A percentile compares a stretch with the other conserved stretches of the same genome.
phyloP scores from a whole-genome alignment of 352 stramenopile genomes.

The Phytophthora ohioensis region DNA sequence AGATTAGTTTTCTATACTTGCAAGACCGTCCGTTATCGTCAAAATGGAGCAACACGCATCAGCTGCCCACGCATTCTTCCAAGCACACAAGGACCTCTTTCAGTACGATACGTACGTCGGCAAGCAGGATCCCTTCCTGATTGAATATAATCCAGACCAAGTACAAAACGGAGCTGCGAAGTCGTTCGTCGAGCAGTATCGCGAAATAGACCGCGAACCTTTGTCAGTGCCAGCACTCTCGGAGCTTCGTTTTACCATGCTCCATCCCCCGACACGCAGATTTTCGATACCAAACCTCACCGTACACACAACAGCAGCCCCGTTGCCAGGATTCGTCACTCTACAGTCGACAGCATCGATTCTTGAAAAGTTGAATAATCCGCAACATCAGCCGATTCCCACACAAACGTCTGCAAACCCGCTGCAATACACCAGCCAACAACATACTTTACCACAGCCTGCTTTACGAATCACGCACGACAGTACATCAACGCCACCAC shows the following conservation, averaged over 20 bases:
- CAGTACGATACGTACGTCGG: conserved; percentile 70
- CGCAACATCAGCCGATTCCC: not conserved
- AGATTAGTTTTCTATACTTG: conserved; percentile 12
- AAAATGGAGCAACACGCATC: conserved; percentile 27
- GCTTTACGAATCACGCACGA: not conserved
- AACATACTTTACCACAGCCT: conserved; percentile 9
- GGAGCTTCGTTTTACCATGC: conserved; percentile 22
- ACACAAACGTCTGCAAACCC: not conserved
- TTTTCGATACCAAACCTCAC: conserved; percentile 7
- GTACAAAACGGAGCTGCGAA: conserved; percentile 8
- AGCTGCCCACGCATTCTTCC: conserved; percentile 55
- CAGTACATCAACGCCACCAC: not conserved
- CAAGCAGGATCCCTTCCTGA: conserved; percentile 26
- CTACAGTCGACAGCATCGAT: conserved; percentile 30
- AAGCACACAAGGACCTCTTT: conserved; percentile 68
- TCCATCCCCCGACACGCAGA: conserved; percentile 7
- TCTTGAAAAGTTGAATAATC: conserved; percentile 9
- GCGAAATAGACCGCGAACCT: conserved; percentile 41
- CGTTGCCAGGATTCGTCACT: conserved; percentile 18
- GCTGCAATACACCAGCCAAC: conserved; percentile 6
- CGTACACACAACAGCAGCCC: not conserved
- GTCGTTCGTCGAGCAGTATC: conserved; percentile 65
- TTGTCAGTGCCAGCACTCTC: conserved; percentile 4
- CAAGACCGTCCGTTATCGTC: not conserved
- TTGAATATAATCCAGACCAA: conserved; percentile 9